A percentile compares a stretch with the other conserved stretches of the same genome.
phyloP scores from a whole-genome alignment of 1,139 yeast genomes.

The Nakaseomyces glabratus region DNA sequence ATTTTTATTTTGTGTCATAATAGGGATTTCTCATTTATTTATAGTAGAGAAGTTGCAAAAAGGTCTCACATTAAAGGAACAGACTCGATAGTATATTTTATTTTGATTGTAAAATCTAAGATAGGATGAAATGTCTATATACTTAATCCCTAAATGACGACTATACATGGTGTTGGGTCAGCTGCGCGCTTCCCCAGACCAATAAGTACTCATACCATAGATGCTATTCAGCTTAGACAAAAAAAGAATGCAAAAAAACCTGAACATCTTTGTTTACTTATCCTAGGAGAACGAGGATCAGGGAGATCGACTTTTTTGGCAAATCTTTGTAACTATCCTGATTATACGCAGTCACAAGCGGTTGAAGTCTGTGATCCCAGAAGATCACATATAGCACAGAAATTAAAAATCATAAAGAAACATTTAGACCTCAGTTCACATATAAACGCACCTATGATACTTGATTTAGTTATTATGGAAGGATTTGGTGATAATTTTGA shows the following conservation, averaged over 20 bases:
- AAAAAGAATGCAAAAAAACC: conserved; percentile 51
- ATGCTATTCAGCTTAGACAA: conserved; percentile 38
- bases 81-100: too few relatives aligned
- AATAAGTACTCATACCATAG: conserved; percentile 1
- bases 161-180: background rate
- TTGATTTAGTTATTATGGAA: conserved; percentile 37
- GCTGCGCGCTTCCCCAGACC: background rate
- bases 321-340: conserved; percentile 41
- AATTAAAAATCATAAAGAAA: conserved; percentile 21
- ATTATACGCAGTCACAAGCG: conserved; percentile 11
- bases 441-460: conserved; percentile 35
- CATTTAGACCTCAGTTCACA: conserved; percentile 33
- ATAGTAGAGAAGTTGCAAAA: too few relatives aligned
- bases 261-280: conserved; percentile 46
- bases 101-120: too few relatives aligned
- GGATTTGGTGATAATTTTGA: conserved; percentile 40
- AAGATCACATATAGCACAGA: conserved; percentile 21
- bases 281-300: conserved; percentile 53
- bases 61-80: too few relatives aligned
- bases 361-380: conserved; percentile 4
- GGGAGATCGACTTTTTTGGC: conserved; percentile 59
- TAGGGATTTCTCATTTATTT: too few relatives aligned
- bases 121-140: too few relatives aligned
- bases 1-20: too few relatives aligned
- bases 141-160: background rate